Base-by-base conservation (phyloP, 176 grass and related monocot genomes). In the Pharus latifolius region DNA sequence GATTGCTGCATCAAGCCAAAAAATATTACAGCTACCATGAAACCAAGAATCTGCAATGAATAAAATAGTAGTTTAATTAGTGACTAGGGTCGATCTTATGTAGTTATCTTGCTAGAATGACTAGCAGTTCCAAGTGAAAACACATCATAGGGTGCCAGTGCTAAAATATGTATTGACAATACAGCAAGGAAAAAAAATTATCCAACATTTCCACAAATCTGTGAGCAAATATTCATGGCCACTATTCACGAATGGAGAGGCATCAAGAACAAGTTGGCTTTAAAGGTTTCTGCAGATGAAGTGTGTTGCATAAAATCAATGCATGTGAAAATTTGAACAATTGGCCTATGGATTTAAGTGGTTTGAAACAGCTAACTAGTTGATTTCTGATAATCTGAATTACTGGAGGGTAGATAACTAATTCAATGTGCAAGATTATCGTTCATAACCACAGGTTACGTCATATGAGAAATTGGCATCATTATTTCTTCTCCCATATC, bases 1-100 rank as follows among this genome's bases (percentile, higher is more conserved):
- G 84, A 74, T 76, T 99, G 95, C 75, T 77, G 67, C 87, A 91
- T 99, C 50, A 99, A 78, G 47, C 81, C 95, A 52, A 99, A 99
- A 60, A 99, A 81, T 34, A 91, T 85, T 50, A 76, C 47, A 16
- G 84, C 82, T 53, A 94, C 65, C 95, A 94, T 94, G 81, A 99
- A 91, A 69, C 90, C 89, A 66, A 84, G 69, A 78, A 99, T 94
- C 95, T 99, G 87, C 78, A 90, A 72, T 45, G 10, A 67, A 61
- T 13, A 92, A 11, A 45, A 27, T 56, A 27, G 10, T 28, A 66
- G 33, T 25, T 63, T 67, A 48, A 80, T 42, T 54, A 23, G 30
- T 41, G 31, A 31, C 26, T 20, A 83, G 28, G 37, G 11, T 2
- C 11, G 9, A 66, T 49, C 51, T 74, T 60, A 59, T 59, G 53